Conservation (phyloP, 164 flowering plant species). For the Saururus chinensis region DNA sequence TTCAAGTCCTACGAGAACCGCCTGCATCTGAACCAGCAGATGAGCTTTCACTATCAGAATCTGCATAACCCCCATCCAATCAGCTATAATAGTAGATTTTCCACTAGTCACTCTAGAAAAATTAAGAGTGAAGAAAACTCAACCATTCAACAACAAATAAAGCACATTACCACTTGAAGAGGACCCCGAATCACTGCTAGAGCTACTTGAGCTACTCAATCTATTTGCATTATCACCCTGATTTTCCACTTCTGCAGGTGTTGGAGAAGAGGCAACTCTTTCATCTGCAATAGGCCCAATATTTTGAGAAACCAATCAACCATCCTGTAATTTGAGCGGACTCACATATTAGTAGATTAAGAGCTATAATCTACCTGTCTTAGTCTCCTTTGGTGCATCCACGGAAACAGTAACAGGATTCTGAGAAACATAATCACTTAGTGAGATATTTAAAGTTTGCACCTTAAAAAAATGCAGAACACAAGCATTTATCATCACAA, state of each 20-base stretch:
- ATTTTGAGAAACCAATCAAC: background rate
- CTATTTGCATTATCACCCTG: constrained; percentile 38
- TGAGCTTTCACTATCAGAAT: constrained; percentile 74
- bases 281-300: constrained; percentile 29
- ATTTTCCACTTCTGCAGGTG: constrained; percentile 38
- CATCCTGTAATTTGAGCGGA: background rate
- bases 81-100: background rate
- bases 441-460: background rate
- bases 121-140: background rate
- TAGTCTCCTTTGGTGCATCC: constrained; percentile 21
- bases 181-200: constrained; percentile 78
- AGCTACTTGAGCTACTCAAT: constrained; percentile 76
- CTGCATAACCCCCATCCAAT: constrained; percentile 19
- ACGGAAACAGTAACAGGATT: constrained; percentile 14
- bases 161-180: constrained; percentile 66
- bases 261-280: constrained; percentile 25
- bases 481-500: background rate
- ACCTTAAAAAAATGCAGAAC: background rate
- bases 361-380: constrained; percentile 23
- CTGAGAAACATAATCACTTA: constrained; percentile 16
- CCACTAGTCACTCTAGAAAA: background rate
- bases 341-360: background rate
- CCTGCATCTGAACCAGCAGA: constrained; percentile 56
- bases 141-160: background rate
- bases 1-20: constrained; percentile 33